A percentile compares a stretch with the other conserved stretches of the same genome.
These are phyloP conservation scores for Polygonum maritimum DNA, from an alignment of 148 eudicot genomes.

Conservation along the genomic window DNA sequence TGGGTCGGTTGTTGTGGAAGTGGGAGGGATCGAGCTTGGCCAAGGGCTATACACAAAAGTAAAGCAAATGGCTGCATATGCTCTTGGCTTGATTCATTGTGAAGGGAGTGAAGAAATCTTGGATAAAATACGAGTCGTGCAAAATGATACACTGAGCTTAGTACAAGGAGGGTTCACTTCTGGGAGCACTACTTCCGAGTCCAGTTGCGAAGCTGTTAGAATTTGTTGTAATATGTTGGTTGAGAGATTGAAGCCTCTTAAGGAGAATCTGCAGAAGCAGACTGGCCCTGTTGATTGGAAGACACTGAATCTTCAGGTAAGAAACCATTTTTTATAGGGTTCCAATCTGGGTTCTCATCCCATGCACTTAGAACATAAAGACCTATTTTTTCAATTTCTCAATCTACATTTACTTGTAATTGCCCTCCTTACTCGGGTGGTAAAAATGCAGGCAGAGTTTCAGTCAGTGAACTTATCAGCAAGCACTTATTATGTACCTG, in stretches of 20 bases:
- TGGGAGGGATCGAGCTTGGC: constrained; percentile 89
- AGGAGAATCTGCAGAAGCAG: constrained; percentile 45
- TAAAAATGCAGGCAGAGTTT: constrained; percentile 42
- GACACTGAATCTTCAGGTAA: constrained; percentile 47
- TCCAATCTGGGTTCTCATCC: too few relatives aligned
- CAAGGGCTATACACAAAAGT: constrained; percentile 98
- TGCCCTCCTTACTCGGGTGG: not conserved
- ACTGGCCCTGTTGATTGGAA: constrained; percentile 54
- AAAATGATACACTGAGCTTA: constrained; percentile 71
- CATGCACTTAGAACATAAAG: too few relatives aligned
- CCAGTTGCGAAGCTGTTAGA: constrained; percentile 89
- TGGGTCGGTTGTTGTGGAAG: constrained; percentile 87
- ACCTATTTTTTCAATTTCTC: not conserved
- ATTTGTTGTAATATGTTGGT: constrained; percentile 73
- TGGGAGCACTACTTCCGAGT: constrained; percentile 89
- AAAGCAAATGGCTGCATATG: constrained; percentile 75
- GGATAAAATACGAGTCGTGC: constrained; percentile 70
- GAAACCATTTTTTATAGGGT: too few relatives aligned
- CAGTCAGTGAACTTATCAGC: constrained; percentile 61
- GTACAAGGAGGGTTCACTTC: constrained; percentile 89
- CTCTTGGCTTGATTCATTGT: constrained; percentile 48
- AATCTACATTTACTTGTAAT: not conserved
- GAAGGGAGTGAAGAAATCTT: constrained; percentile 50
- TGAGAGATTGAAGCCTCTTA: constrained; percentile 52
- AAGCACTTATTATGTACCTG: constrained; percentile 57